phyloP scores from a whole-genome alignment of 225 moss, liverwort and hornwort species.

The Neckera pumila region DNA sequence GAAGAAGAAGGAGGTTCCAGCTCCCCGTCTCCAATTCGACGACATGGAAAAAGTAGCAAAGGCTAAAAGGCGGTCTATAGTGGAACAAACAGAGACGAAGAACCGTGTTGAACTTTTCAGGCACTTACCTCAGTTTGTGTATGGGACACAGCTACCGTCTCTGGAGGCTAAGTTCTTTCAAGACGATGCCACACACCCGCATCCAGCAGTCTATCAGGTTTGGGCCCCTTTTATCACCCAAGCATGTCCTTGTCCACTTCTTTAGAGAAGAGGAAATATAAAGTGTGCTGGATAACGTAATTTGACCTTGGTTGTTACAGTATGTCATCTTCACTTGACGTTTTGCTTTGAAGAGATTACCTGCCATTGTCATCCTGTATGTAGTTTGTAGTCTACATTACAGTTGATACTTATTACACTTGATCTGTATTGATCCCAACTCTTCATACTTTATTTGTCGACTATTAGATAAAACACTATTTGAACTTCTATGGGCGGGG shows the following conservation, averaged over 20 bases:
- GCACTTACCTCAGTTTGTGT: conserved; percentile 90
- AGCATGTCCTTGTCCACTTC: background rate
- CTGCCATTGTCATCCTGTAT: background rate
- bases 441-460: background rate
- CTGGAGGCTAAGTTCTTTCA: conserved; percentile 84
- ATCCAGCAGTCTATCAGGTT: conserved; percentile 90
- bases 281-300: background rate
- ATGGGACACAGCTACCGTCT: conserved; percentile 76
- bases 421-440: background rate
- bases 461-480: background rate
- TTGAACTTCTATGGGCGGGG: background rate
- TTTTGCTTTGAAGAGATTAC: background rate
- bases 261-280: background rate
- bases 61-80: conserved; percentile 63
- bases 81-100: conserved; percentile 93
- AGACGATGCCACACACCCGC: conserved; percentile 68
- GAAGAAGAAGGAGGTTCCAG: conserved; percentile 83
- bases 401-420: no score
- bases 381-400: background rate
- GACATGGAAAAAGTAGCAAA: conserved; percentile 82
- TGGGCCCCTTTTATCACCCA: background rate
- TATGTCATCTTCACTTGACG: background rate
- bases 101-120: conserved; percentile 94
- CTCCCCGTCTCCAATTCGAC: conserved; percentile 86
- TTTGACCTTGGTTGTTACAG: background rate